Evolutionary conservation across 2,329 filamentous ascomycete genomes (phyloP).

Genomic region (Knoxdaviesia proteae): DNA sequence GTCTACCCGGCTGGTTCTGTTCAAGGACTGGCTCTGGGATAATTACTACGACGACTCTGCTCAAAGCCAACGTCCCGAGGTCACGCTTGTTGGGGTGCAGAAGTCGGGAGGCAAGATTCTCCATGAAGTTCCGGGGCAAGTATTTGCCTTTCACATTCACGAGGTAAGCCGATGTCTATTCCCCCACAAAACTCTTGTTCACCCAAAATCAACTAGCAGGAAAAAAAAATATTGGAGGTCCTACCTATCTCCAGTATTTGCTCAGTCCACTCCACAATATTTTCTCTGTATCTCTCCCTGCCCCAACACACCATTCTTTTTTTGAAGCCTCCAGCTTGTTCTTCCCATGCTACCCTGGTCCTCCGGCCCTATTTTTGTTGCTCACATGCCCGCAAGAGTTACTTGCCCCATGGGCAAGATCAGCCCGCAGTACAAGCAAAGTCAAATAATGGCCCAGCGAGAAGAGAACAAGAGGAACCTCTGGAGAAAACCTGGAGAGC

Average conservation of each 20-base stretch:
- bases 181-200: too few relatives aligned
- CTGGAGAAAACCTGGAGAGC: too few relatives aligned
- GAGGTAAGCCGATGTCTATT: constrained; percentile 14
- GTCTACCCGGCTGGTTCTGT: constrained; percentile 52
- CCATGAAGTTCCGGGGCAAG: constrained; percentile 17
- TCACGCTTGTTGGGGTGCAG: constrained; percentile 26
- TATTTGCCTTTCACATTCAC: constrained; percentile 28
- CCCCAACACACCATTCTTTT: constrained; percentile 1
- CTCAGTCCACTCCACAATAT: not conserved
- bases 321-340: constrained; percentile 3
- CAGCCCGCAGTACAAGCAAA: too few relatives aligned
- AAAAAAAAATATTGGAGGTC: too few relatives aligned
- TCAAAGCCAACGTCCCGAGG: not conserved
- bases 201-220: too few relatives aligned
- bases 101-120: constrained; percentile 36
- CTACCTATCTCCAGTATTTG: too few relatives aligned
- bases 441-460: too few relatives aligned
- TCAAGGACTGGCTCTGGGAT: constrained; percentile 50
- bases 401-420: too few relatives aligned
- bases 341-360: too few relatives aligned
- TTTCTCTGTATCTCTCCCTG: constrained; percentile 2
- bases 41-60: not conserved
- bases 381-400: too few relatives aligned
- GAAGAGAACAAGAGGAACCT: too few relatives aligned
- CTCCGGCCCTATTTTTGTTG: too few relatives aligned